Base-by-base conservation (phyloP, 2,329 filamentous ascomycete genomes). In the Botrytis galanthina region DNA sequence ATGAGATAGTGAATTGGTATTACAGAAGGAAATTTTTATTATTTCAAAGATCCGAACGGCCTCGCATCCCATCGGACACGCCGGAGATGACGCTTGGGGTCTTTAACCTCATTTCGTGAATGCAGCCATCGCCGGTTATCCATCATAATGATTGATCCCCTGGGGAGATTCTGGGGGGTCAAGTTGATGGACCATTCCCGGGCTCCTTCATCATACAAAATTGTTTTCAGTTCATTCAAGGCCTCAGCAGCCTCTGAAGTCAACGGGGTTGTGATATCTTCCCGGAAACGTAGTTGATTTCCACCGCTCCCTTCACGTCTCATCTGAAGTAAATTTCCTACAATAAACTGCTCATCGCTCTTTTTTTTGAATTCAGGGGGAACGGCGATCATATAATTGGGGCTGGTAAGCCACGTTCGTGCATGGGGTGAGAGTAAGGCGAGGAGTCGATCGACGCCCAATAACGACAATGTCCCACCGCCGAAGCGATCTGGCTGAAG, bases 81-180 rank as follows among this genome's bases (percentile, higher is more conserved):
- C 14, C 82, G 79, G 48, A 83, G 74, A 75, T 82, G 82, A 26
- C 81, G 78, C n/a, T 79, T 71, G 4, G 79, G 80, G 73, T 83
- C 82, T 35, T 78, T 81, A 37, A 83, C 79, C 44, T 79, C 75
- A 71, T 78, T 82, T 48, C 82, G 77, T 14, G 80, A 80, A 79
- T 83, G 82, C 16, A 83, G 73, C 81, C 81, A 83, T 51, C 79
- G 79, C 7, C 79, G 71, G 72, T 83, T 83, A 74, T 83, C 81
- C 29, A 83, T 75, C 42, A 83, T 73, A n/a, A 83, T 74, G 37
- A 83, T 78, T 29, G 80, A 79, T 2, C 79, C 79, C 26, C 75
- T 73, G 0, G 79, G 80, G 62, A 83, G 72, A 3, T 74, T 62
- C 16, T 79, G 74, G 0, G 78, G 73, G 1, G 75, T 77, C 2